phyloP scores from a whole-genome alignment of 164 flowering plant species.

The Annona squamosa region DNA sequence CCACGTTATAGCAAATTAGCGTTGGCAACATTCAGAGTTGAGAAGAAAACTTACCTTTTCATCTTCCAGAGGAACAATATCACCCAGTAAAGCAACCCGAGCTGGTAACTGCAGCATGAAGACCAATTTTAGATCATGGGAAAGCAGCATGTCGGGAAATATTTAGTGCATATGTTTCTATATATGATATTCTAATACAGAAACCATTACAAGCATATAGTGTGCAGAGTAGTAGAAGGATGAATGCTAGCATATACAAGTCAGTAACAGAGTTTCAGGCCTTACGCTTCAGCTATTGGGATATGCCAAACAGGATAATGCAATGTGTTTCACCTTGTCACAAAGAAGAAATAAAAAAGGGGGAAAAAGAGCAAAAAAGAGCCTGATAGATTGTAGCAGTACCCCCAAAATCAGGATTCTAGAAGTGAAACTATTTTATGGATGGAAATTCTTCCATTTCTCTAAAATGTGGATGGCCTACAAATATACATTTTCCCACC shows the following conservation, averaged over 20 bases:
- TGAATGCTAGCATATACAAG: not conserved
- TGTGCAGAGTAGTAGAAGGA: too few relatives aligned
- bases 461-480: not conserved
- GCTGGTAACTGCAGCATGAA: slow-evolving; percentile 55
- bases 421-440: not conserved
- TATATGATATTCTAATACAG: too few relatives aligned
- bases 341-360: not conserved
- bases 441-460: not conserved
- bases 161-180: not conserved
- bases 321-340: not conserved
- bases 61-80: slow-evolving; percentile 50
- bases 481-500: not conserved
- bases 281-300: not conserved
- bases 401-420: not conserved
- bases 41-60: slow-evolving; percentile 41
- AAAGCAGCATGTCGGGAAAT: not conserved
- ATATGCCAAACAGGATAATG: not conserved
- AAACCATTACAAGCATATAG: too few relatives aligned
- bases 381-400: not conserved
- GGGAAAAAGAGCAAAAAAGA: too few relatives aligned
- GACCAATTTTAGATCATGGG: not conserved
- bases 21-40: not conserved
- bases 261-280: not conserved
- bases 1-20: not conserved
- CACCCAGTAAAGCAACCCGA: slow-evolving; percentile 83